Percentiles rank a stretch among this genome's conserved stretches.
phyloP scores from a whole-genome alignment of 352 stramenopile species.

The Phytophthora pinifolia region DNA sequence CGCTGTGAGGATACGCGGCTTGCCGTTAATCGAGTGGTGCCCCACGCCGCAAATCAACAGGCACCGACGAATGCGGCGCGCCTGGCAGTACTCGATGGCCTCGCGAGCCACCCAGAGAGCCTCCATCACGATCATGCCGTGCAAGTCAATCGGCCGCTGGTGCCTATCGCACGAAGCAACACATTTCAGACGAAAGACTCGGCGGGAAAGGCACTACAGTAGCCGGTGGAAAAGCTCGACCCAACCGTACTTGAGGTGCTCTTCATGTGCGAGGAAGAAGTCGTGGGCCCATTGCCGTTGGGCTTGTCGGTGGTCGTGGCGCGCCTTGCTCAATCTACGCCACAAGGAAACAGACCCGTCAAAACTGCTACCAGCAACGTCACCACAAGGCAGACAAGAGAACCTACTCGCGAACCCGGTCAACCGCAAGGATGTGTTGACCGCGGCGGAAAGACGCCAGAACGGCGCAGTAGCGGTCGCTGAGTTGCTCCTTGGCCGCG shows the following conservation, averaged over 20 bases:
- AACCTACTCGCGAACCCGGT: conserved; percentile 65
- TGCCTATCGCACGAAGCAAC: conserved; percentile 31
- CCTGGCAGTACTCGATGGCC: conserved; percentile 58
- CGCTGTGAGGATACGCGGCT: conserved; percentile 57
- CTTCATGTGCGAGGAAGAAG: conserved; percentile 52
- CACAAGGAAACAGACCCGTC: conserved; percentile 2
- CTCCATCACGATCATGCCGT: conserved; percentile 71
- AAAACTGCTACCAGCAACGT: not conserved
- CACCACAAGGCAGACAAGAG: not conserved
- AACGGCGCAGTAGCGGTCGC: conserved; percentile 56
- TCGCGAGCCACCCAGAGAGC: conserved; percentile 56
- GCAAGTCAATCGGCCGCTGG: conserved; percentile 57
- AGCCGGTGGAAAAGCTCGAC: conserved; percentile 13
- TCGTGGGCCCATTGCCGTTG: conserved; percentile 66
- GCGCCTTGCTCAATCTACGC: conserved; percentile 47
- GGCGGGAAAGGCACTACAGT: not conserved
- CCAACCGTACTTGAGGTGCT: conserved; percentile 48
- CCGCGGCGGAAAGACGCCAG: conserved; percentile 59
- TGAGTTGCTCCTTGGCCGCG: conserved; percentile 53
- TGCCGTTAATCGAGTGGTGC: conserved; percentile 69
- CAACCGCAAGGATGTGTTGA: conserved; percentile 49
- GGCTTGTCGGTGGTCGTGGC: conserved; percentile 52
- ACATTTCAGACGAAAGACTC: conserved; percentile 13
- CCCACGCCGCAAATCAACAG: conserved; percentile 65
- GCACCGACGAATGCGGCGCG: conserved; percentile 60